These are phyloP conservation scores for Hysterangium stoloniferum DNA, from an alignment of 768 basidiomycete species.

Conservation along the genomic window DNA sequence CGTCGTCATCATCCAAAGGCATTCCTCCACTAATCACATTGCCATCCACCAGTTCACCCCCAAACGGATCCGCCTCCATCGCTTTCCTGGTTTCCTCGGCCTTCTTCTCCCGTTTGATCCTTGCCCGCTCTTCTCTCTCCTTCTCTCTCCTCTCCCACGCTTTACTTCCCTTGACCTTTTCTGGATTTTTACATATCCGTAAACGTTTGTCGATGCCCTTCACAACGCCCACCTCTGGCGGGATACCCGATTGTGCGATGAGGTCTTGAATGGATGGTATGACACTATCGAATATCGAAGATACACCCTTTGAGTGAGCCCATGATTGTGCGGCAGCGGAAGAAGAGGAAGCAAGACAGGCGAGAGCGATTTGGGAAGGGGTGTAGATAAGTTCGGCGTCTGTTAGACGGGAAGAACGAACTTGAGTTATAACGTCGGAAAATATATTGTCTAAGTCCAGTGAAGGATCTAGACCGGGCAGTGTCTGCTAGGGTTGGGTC, in stretches of 20 bases:
- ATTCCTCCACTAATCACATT: background rate
- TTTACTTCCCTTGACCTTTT: conserved; percentile 86
- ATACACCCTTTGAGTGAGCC: conserved; percentile 38
- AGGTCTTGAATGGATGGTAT: conserved; percentile 48
- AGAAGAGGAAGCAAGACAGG: conserved; percentile 60
- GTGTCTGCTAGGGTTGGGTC: conserved; percentile 28
- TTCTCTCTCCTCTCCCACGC: conserved; percentile 66
- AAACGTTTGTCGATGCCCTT: conserved; percentile 85
- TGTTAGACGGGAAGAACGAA: conserved; percentile 78
- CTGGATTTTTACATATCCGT: conserved; percentile 88
- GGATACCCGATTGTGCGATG: conserved; percentile 46
- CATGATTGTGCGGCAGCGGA: conserved; percentile 56
- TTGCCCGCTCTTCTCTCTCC: conserved; percentile 63
- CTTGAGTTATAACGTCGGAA: conserved; percentile 54
- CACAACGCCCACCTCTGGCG: conserved; percentile 75
- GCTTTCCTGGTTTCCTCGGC: conserved; percentile 47
- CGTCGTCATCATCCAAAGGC: background rate
- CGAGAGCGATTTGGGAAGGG: conserved; percentile 89
- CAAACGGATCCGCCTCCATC: conserved; percentile 66
- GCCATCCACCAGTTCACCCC: conserved; percentile 34
- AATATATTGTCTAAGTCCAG: conserved; percentile 49
- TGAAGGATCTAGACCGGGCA: conserved; percentile 45
- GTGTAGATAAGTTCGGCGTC: conserved; percentile 88
- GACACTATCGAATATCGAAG: conserved; percentile 30
- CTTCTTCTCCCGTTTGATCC: conserved; percentile 50